Evolutionary conservation across 345 rosid genomes (phyloP), one percentile per base, ranked within the genome.

Genomic region (Sisymbrium altissimum): DNA sequence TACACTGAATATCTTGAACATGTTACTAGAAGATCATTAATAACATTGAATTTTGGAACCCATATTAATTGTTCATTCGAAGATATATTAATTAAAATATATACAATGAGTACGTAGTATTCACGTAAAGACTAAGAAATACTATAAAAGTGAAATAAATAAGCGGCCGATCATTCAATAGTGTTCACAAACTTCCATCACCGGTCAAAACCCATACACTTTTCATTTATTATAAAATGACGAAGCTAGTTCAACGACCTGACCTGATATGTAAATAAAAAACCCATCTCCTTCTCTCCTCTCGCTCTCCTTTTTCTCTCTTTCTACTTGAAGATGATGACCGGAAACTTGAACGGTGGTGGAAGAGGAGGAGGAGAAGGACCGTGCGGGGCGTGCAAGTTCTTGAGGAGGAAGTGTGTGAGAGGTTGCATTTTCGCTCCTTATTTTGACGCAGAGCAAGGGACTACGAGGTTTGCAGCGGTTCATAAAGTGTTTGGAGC

Each of bases 341-440:
- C 71, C 41, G 75, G 70, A 39, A 71, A 64, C 46, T 56, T 58
- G 63, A 77, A 57, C 50, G 60, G 76, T 15, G 69, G 76, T 29
- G 81, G 86, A 43, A 79, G 87, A 78, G 78, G 70, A 62, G 74
- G 77, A 30, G 83, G 84, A 29, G 81, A 85, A 74, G 86, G 92
- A 64, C 97, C 97, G 6, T 89, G 96, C 36, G 97, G 96, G 9
- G 98, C 95, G 2, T 94, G 97, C 89, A 91, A 89, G 81, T 89
- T 91, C 75, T 85, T 94, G 7, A 46, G 96, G 72, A 79, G 96
- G 57, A 94, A 94, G 73, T 94, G 98, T 48, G 81, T 85, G 33
- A 80, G 75, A 71, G 95, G 95, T 0, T 94, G 98, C 78, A 79
- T 91, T 21, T 91, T 91, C 61, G 95, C 95, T 32, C 98, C 97